Evolutionary conservation across 2,329 filamentous ascomycete species (phyloP).

Genomic region (Cordyceps sp.): DNA sequence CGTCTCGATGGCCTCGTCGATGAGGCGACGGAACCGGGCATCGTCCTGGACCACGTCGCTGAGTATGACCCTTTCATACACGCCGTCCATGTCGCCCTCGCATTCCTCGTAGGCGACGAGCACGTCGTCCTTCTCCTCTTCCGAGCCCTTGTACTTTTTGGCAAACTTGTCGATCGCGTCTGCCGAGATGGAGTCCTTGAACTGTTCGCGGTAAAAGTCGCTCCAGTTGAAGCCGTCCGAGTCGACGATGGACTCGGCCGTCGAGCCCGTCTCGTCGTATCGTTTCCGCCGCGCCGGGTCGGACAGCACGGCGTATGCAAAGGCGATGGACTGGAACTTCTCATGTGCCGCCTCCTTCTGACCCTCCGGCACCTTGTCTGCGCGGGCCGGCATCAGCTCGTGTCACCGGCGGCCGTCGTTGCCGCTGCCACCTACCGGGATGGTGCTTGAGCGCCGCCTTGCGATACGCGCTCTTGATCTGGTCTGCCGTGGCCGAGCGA

Average conservation of each 20-base stretch:
- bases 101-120: slow-evolving; percentile 56
- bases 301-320: slow-evolving; percentile 86
- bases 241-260: slow-evolving; percentile 64
- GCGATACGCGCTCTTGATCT: slow-evolving; percentile 83
- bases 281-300: slow-evolving; percentile 64
- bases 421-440: slow-evolving; percentile 40
- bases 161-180: slow-evolving; percentile 64
- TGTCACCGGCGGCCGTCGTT: neutral
- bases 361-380: slow-evolving; percentile 60
- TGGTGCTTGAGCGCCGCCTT: slow-evolving; percentile 81
- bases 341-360: slow-evolving; percentile 58
- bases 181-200: slow-evolving; percentile 55
- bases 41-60: slow-evolving; percentile 75
- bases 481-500: slow-evolving; percentile 52
- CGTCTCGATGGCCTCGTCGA: slow-evolving; percentile 61
- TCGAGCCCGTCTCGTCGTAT: slow-evolving; percentile 84
- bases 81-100: slow-evolving; percentile 56
- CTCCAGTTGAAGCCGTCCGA: slow-evolving; percentile 77
- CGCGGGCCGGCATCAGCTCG: slow-evolving; percentile 5
- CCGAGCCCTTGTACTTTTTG: slow-evolving; percentile 64
- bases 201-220: slow-evolving; percentile 78
- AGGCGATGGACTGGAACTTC: slow-evolving; percentile 79
- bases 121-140: slow-evolving; percentile 69
- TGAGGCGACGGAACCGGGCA: slow-evolving; percentile 62
- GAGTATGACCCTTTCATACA: slow-evolving; percentile 78